Evolutionary conservation across 2,329 filamentous ascomycete genomes (phyloP).

Genomic region (Dothistroma pini): DNA sequence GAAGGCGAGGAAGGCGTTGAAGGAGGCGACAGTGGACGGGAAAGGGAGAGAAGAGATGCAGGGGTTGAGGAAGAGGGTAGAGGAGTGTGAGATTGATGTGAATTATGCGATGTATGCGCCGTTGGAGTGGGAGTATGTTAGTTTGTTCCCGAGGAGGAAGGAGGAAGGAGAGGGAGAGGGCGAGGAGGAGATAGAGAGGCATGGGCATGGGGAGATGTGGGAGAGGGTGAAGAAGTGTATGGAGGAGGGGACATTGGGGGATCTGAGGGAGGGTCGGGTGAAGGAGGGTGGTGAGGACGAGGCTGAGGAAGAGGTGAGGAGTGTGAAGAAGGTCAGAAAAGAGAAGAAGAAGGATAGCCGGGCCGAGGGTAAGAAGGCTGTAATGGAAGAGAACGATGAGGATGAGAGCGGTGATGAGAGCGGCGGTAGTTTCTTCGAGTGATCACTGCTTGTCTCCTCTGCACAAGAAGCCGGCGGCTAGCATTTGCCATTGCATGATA

Average conservation of each 20-base stretch:
- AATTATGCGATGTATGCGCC: constrained; percentile 73
- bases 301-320: constrained; percentile 5
- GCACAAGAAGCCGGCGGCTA: neutral
- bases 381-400: constrained; percentile 13
- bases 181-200: constrained; percentile 34
- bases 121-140: constrained; percentile 65
- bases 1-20: constrained; percentile 58
- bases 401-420: constrained; percentile 34
- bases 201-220: constrained; percentile 62
- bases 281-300: constrained; percentile 10
- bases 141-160: constrained; percentile 45
- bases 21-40: constrained; percentile 38
- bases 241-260: constrained; percentile 54
- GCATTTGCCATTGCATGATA: neutral
- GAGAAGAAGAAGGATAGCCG: constrained; percentile 5
- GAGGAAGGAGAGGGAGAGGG: constrained; percentile 29
- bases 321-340: neutral
- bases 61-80: constrained; percentile 21
- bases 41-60: constrained; percentile 39
- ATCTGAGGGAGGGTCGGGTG: constrained; percentile 53
- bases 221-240: constrained; percentile 61
- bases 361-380: constrained; percentile 6
- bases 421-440: constrained; percentile 38
- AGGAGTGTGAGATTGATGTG: constrained; percentile 63
- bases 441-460: neutral